Base-by-base conservation (phyloP, 2,329 filamentous ascomycete species). In the Talaromyces sp. region DNA sequence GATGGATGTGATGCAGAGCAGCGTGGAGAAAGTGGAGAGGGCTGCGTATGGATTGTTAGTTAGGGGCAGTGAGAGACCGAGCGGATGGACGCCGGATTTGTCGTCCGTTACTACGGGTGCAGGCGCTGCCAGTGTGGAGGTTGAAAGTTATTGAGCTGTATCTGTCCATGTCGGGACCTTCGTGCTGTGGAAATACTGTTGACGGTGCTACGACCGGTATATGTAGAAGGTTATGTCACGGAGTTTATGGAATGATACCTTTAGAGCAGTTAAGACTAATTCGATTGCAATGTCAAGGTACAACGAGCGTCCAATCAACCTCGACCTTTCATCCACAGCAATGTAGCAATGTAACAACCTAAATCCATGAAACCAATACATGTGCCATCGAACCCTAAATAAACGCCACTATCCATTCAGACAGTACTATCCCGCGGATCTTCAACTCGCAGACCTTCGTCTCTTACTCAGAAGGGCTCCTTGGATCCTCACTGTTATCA, bases 1-100 rank as follows among this genome's bases (percentile, higher is more conserved):
- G 83, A 86, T 92, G 79, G 87, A 88, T 47, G 90, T 93, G 0
- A 96, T 97, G 90, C 85, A 89, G 72, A 86, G 87, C 73, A 96
- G 92, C 76, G 93, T 99, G 31, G 88, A 90, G 73, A 99, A 99
- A 83, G 95, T 99, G 11, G 95, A 99, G 83, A 88, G 87, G 69
- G 86, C 94, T 27, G 88, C 93, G 35, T 99, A 98, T 77, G 92
- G 93, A 3, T 86, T 97, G 70, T 87, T 90, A 35, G 91, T 99
- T 24, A 84, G 95, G 61, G 94, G 94, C 0, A 91, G 89, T 61
- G 95, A 99, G 82, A 82, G 93, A 67, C 94, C 94, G 0, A 91
- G 90, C 74, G 94, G 94, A 0, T 98, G 94, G 94, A 85, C 95
- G 74, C 94, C 93, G 3, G 93, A 97, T 74, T 77, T 91, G 74